Percentiles rank a stretch among this genome's conserved stretches.
These are phyloP conservation scores for Acrasis kona DNA, from an alignment of 78 protist genomes.

Conservation along the genomic window DNA sequence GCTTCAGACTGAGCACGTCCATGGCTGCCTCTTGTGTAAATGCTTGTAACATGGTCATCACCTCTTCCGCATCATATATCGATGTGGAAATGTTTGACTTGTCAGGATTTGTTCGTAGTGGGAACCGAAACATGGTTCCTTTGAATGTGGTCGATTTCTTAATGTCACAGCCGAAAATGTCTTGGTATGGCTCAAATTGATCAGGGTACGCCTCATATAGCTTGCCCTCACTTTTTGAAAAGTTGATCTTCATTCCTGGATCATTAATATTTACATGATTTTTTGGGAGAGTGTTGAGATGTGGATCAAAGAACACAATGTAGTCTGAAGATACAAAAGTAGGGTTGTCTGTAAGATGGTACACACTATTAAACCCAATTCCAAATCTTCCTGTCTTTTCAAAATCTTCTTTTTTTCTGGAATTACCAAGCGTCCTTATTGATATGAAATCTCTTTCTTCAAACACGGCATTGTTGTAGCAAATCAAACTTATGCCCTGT, in stretches of 20 bases:
- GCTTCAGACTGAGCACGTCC: background rate
- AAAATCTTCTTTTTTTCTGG: background rate
- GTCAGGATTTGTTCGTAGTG: conserved; percentile 26
- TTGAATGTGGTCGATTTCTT: background rate
- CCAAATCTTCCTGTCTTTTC: conserved; percentile 37
- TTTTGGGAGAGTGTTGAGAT: background rate
- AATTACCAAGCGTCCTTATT: conserved; percentile 12
- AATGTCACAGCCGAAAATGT: background rate
- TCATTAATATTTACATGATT: background rate
- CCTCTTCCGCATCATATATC: background rate
- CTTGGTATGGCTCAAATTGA: conserved; percentile 21
- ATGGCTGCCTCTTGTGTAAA: background rate
- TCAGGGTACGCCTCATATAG: background rate
- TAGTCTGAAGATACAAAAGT: conserved; percentile 8
- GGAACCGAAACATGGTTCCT: conserved; percentile 49
- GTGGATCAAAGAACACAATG: conserved; percentile 40
- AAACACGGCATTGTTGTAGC: conserved; percentile 34
- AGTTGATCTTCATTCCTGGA: background rate
- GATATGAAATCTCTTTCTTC: conserved; percentile 8
- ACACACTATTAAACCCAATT: conserved; percentile 51
- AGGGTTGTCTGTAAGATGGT: conserved; percentile 48
- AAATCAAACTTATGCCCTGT: conserved; percentile 39
- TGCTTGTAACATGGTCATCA: background rate
- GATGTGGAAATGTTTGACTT: background rate
- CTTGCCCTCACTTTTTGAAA: too few species aligned